Percentiles rank a stretch among this genome's conserved stretches.
phyloP scores from a whole-genome alignment of 139 green algal genomes.

The Micractinium sp. region DNA sequence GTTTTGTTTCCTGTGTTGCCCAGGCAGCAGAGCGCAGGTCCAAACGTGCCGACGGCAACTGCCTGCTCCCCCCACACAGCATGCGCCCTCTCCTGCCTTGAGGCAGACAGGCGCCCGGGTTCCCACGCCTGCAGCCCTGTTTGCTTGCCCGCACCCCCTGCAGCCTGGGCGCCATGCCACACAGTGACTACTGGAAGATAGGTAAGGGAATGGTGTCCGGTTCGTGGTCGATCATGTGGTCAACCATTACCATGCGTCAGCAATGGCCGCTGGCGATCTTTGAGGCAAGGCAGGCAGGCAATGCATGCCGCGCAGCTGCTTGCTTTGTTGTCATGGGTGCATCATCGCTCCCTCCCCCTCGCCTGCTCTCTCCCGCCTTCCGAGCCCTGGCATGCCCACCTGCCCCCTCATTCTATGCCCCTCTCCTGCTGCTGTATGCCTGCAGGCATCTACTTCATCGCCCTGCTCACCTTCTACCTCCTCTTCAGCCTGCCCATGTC shows the following conservation, averaged over 20 bases:
- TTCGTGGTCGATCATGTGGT: too few relatives aligned
- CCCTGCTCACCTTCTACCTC: slow-evolving; percentile 38
- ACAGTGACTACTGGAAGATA: neutral
- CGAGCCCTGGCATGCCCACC: too few relatives aligned
- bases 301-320: neutral
- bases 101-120: too few relatives aligned
- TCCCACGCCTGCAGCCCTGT: neutral
- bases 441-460: neutral
- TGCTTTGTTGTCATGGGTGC: neutral
- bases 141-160: neutral
- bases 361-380: too few relatives aligned
- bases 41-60: neutral
- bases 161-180: slow-evolving; percentile 12
- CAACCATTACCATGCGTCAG: too few relatives aligned
- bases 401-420: too few relatives aligned
- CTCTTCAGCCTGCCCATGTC: slow-evolving; percentile 48
- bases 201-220: too few relatives aligned
- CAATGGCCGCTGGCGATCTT: too few relatives aligned
- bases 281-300: too few relatives aligned
- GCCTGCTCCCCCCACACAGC: too few relatives aligned
- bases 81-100: neutral
- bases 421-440: too few relatives aligned
- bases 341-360: too few relatives aligned
- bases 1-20: neutral
- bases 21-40: neutral